phyloP scores from a whole-genome alignment of 768 basidiomycete genomes.

The Mycena haematopus region DNA sequence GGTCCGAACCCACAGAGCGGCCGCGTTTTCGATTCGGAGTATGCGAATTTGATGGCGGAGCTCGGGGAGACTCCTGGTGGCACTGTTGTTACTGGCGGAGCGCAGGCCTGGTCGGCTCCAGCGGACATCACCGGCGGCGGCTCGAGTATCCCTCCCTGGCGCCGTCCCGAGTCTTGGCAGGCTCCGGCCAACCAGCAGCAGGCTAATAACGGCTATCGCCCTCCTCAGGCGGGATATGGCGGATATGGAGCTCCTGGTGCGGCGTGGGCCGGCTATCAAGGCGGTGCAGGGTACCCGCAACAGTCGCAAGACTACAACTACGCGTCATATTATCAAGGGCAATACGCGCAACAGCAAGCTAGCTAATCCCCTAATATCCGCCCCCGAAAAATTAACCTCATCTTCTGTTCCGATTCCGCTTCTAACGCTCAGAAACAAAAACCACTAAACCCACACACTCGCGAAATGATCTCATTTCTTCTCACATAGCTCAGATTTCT shows the following conservation, averaged over 20 bases:
- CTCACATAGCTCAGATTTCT: constrained; percentile 30
- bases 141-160: constrained; percentile 88
- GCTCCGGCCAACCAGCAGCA: constrained; percentile 60
- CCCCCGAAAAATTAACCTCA: constrained; percentile 35
- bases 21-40: constrained; percentile 95
- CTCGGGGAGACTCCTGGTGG: constrained; percentile 74
- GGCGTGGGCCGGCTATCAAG: constrained; percentile 57
- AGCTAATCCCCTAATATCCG: constrained; percentile 35
- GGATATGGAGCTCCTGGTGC: constrained; percentile 48
- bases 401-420: constrained; percentile 41
- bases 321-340: constrained; percentile 87
- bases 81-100: constrained; percentile 57
- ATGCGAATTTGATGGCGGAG: constrained; percentile 96
- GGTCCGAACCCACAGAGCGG: constrained; percentile 60
- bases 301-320: constrained; percentile 82
- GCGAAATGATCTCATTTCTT: constrained; percentile 33
- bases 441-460: constrained; percentile 42
- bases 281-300: constrained; percentile 49
- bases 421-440: constrained; percentile 53
- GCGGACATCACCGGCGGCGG: constrained; percentile 77
- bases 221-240: constrained; percentile 66
- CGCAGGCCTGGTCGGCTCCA: constrained; percentile 58
- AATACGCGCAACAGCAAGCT: constrained; percentile 81
- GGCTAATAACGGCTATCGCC: constrained; percentile 58
- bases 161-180: constrained; percentile 88